Percentiles rank a stretch among this genome's conserved stretches.
Evolutionary conservation across 176 grass and related monocot genomes (phyloP).

Genomic region (Lolium perenne): DNA sequence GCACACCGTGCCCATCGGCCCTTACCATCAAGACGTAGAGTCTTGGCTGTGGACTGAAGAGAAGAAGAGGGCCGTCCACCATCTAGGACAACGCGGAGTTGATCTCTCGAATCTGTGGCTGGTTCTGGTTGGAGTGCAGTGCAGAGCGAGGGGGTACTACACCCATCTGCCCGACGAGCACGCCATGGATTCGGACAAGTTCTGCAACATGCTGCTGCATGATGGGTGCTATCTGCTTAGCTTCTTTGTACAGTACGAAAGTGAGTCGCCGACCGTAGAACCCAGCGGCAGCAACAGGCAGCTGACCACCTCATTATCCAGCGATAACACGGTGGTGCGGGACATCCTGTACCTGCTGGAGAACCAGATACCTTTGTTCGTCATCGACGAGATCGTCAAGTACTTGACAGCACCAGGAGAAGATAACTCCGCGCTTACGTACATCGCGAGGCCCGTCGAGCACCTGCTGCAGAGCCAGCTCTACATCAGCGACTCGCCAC

Average conservation of each 20-base stretch:
- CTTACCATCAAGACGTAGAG: background rate
- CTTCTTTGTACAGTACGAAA: background rate
- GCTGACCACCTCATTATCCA: background rate
- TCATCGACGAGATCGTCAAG: background rate
- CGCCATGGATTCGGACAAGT: too few relatives aligned
- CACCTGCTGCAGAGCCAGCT: background rate
- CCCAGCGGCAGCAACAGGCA: background rate
- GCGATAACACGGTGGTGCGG: background rate
- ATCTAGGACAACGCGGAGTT: background rate
- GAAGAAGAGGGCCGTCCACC: background rate
- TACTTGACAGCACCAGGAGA: background rate
- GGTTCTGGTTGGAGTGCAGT: background rate
- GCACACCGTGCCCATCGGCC: background rate
- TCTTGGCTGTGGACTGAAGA: too few relatives aligned
- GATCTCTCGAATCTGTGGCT: background rate
- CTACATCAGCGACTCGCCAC: background rate
- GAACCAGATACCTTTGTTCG: conserved; percentile 19
- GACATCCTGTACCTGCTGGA: conserved; percentile 20
- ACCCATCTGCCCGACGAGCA: background rate
- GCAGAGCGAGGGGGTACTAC: background rate
- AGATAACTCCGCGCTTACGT: background rate
- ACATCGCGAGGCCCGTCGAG: background rate
- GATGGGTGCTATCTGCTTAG: background rate
- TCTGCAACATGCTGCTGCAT: background rate
- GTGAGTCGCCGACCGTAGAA: background rate